Evolutionary conservation across 2,329 filamentous ascomycete genomes (phyloP), one percentile per base, ranked within the genome.

Genomic region (Fusarium mangiferae): DNA sequence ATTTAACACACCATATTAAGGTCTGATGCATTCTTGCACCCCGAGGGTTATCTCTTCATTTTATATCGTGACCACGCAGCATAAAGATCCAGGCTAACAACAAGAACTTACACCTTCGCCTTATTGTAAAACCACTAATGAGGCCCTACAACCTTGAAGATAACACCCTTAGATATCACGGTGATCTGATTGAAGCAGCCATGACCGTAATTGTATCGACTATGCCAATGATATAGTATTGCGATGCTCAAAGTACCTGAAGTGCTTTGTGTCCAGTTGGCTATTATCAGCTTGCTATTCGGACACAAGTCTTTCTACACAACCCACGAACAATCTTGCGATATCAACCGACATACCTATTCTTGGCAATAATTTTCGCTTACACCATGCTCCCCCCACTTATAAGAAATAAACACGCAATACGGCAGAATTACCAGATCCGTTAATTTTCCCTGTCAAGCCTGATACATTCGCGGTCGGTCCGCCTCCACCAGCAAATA

Each of bases 301-400:
- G 11, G 1, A 18, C 5, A 3, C 11, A 7, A n/a, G 46, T 33
- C 15, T n/a, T n/a, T 33, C 28, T 33, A 13, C 22, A 33, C 28
- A 33, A 33, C 11, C 46, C 22, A 33, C n/a, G 22, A 24, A 14
- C 8, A 33, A 20, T 54, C 14, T 28, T 26, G 4, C 10, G 14
- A 39, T 54, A 38, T 39, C 24, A 39, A 54, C 20, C 10, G 51
- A 28, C 20, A 54, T 39, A 20, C 35, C 51, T 28, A 6, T 41
- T 55, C 51, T 55, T 55, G 24, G 51, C 35, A 55, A 55, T n/a
- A n/a, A 17, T 18, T 55, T 39, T 55, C 24, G 51, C 51, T 41
- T 55, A 39, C 35, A 38, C 35, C 24, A 54, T 7, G 15, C 2
- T 6, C 7, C 35, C 35, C 51, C 35, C 51, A 54, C 51, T 39